phyloP scores from a whole-genome alignment of 2,329 filamentous ascomycete species.

The Dactylellina leptospora region DNA sequence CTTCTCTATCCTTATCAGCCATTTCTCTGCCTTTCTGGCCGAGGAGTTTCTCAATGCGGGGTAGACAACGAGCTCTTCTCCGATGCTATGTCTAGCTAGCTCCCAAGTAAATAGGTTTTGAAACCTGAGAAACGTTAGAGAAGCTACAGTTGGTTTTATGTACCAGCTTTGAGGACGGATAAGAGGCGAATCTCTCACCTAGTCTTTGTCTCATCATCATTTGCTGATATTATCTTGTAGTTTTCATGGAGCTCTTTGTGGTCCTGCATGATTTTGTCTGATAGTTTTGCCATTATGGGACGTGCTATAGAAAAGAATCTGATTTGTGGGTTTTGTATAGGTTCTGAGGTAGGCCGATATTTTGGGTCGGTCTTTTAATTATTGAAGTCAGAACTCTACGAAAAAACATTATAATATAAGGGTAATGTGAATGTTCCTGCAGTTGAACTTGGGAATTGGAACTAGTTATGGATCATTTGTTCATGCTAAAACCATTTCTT shows the following conservation, averaged over 20 bases:
- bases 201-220: slow-evolving; percentile 56
- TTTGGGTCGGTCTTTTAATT: too few species aligned
- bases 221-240: slow-evolving; percentile 61
- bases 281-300: slow-evolving; percentile 51
- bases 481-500: too few species aligned
- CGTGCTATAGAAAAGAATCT: background rate
- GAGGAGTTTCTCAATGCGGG: slow-evolving; percentile 66
- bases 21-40: slow-evolving; percentile 61
- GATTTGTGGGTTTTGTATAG: background rate
- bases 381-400: too few species aligned
- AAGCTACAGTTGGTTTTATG: too few species aligned
- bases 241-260: slow-evolving; percentile 60
- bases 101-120: slow-evolving; percentile 66
- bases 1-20: slow-evolving; percentile 63
- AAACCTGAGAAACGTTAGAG: slow-evolving; percentile 54
- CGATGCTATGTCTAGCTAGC: slow-evolving; percentile 64
- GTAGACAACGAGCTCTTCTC: slow-evolving; percentile 66
- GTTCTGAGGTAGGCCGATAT: too few species aligned
- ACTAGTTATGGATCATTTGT: too few species aligned
- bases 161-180: background rate
- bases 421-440: too few species aligned
- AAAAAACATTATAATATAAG: too few species aligned
- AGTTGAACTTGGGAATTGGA: too few species aligned
- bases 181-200: slow-evolving; percentile 11
- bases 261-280: slow-evolving; percentile 60